Evolutionary conservation across 2,329 filamentous ascomycete genomes (phyloP).

Genomic region (Talaromyces sp.): DNA sequence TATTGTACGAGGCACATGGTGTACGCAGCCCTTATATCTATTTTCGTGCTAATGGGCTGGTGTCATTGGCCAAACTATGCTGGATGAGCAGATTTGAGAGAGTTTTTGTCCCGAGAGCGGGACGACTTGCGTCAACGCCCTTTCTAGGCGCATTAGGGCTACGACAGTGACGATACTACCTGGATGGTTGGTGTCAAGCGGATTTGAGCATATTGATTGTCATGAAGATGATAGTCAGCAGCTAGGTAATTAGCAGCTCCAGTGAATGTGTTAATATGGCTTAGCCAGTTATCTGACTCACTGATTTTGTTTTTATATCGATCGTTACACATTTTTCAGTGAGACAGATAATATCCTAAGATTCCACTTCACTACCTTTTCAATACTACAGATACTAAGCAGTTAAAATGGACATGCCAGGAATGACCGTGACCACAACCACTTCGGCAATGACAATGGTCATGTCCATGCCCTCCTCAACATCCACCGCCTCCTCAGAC

Average conservation of each 20-base stretch:
- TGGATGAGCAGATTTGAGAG: constrained; percentile 4
- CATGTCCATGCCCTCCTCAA: constrained; percentile 20
- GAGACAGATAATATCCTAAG: too few relatives aligned
- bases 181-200: not conserved
- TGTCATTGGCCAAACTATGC: not conserved
- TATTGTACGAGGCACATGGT: not conserved
- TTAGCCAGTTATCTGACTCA: not conserved
- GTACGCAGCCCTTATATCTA: not conserved
- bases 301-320: not conserved
- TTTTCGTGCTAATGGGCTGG: not conserved
- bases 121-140: not conserved
- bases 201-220: constrained; percentile 22
- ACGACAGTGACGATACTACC: not conserved
- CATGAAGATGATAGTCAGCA: not conserved
- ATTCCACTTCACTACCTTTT: too few relatives aligned
- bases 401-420: constrained; percentile 4
- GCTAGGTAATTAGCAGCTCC: too few relatives aligned
- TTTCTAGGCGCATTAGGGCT: not conserved
- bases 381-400: too few relatives aligned
- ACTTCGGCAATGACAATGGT: constrained; percentile 6
- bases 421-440: constrained; percentile 18
- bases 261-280: not conserved
- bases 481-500: constrained; percentile 13
- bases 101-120: not conserved
- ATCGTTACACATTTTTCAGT: too few relatives aligned